Percentiles rank a stretch among this genome's conserved stretches.
phyloP scores from a whole-genome alignment of 306 rosid genomes.

The Luffa acutangula region DNA sequence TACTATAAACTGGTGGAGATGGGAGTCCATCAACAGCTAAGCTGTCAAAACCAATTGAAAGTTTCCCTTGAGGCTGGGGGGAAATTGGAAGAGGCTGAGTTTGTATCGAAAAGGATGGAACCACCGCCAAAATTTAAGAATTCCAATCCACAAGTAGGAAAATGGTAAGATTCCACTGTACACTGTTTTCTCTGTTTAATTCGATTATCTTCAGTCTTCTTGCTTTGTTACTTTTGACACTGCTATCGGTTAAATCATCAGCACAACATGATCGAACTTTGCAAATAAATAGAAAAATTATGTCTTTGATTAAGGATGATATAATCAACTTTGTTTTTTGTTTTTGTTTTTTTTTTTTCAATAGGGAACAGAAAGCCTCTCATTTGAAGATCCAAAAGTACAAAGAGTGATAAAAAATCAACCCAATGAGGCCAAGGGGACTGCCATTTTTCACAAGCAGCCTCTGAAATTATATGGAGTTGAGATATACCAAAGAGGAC shows the following conservation, averaged over 20 bases:
- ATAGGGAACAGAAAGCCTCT: not conserved
- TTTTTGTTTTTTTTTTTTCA: not conserved
- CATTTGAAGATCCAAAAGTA: not conserved
- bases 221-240: not conserved
- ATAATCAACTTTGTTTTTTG: not conserved
- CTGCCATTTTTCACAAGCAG: not conserved
- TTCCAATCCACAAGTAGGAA: conserved; percentile 15
- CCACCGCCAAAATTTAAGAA: conserved; percentile 4
- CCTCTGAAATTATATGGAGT: not conserved
- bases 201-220: not conserved
- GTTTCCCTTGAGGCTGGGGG: conserved; percentile 45
- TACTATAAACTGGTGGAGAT: conserved; percentile 54
- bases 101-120: conserved; percentile 49
- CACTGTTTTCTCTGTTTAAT: not conserved
- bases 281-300: not conserved
- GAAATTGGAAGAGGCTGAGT: conserved; percentile 47
- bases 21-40: conserved; percentile 41
- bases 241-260: not conserved
- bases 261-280: not conserved
- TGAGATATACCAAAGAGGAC: not conserved
- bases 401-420: not conserved
- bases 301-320: not conserved
- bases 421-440: not conserved
- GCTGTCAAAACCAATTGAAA: conserved; percentile 36
- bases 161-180: conserved; percentile 7